Base-by-base conservation (phyloP, 1,139 yeast genomes). In the Suhomyces yuchorum region DNA sequence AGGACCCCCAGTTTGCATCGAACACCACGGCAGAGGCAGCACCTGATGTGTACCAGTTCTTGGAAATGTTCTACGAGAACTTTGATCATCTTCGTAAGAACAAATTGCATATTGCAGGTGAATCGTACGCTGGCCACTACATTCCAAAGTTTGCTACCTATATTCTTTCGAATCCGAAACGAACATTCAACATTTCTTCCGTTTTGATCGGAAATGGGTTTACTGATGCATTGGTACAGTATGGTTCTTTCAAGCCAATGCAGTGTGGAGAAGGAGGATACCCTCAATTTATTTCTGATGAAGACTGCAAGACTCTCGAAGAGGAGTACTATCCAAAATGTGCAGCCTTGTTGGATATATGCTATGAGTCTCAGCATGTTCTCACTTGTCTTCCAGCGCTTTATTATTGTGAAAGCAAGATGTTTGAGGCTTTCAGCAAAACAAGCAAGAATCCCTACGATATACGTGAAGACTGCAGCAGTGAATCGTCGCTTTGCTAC, bases 61-160 rank as follows among this genome's bases (percentile, higher is more conserved):
- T 59, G 53, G 58, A 57, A 28, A 53, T 60, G 52, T 60, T 60
- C 46, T 60, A 54, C 53, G 53, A 53, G 43, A 56, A 58, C 34
- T 59, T 59, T 48, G 55, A 57, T 14, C 74, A 83, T 54, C 82
- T 81, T 58, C 54, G 67, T 30, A 54, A 64, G 7, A 75, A 78
- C 52, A 75, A 75, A 32, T 86, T 87, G 77, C 95, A 87, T 63
- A 83, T 87, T 62, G 82, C 95, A 48, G 96, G 96, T 49, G 96
- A 87, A 67, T 85, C 92, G 12, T 87, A 87, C 60, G 96, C 88
- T 26, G 96, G 96, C 36, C 93, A 87, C 66, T 87, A 87, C 63
- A 81, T 87, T 54, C 96, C 96, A 26, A 80, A 76, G 24, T 82
- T 87, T 65, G 92, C 92, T 20, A 70, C 78, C 43, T 92, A 85